Percentiles rank a stretch among this genome's conserved stretches.
Conservation (phyloP, 495 filamentous ascomycete genomes). For the Penicillium lividum region DNA sequence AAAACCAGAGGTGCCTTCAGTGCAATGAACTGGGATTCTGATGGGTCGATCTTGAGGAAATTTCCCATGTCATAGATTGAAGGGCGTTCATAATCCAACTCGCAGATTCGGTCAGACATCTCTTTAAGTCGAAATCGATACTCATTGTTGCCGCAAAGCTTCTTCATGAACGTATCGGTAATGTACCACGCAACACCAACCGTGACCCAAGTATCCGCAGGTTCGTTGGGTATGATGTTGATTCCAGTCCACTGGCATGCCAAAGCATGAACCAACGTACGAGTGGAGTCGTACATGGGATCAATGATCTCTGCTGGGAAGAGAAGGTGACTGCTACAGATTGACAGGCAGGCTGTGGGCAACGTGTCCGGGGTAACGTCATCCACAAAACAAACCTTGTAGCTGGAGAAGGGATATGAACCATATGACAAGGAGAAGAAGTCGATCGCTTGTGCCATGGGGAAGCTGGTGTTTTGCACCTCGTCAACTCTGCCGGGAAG, state of each 20-base stretch:
- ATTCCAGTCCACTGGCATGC: constrained; percentile 95
- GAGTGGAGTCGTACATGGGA: constrained; percentile 72
- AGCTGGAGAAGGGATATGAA: constrained; percentile 81
- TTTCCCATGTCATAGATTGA: constrained; percentile 79
- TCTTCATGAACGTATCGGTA: constrained; percentile 86
- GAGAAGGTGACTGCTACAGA: constrained; percentile 85
- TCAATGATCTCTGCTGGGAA: constrained; percentile 82
- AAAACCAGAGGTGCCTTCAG: constrained; percentile 91
- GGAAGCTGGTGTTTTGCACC: constrained; percentile 79
- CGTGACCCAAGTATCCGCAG: constrained; percentile 86
- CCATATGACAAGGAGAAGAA: constrained; percentile 82
- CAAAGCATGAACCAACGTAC: constrained; percentile 75
- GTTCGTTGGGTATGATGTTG: constrained; percentile 76
- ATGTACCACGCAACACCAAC: constrained; percentile 91
- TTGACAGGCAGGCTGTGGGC: constrained; percentile 75
- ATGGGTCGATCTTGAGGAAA: constrained; percentile 74
- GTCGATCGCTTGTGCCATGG: constrained; percentile 76
- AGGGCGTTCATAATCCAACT: constrained; percentile 78
- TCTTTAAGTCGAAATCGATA: constrained; percentile 89
- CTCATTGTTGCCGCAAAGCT: constrained; percentile 90
- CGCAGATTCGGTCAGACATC: constrained; percentile 76
- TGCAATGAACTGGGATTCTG: constrained; percentile 83
- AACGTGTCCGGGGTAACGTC: constrained; percentile 73
- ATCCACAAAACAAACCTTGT: constrained; percentile 92
- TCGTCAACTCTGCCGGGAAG: constrained; percentile 79